Evolutionary conservation across 2,329 filamentous ascomycete species (phyloP), one percentile per base, ranked within the genome.

Genomic region (Penicillium sp.): DNA sequence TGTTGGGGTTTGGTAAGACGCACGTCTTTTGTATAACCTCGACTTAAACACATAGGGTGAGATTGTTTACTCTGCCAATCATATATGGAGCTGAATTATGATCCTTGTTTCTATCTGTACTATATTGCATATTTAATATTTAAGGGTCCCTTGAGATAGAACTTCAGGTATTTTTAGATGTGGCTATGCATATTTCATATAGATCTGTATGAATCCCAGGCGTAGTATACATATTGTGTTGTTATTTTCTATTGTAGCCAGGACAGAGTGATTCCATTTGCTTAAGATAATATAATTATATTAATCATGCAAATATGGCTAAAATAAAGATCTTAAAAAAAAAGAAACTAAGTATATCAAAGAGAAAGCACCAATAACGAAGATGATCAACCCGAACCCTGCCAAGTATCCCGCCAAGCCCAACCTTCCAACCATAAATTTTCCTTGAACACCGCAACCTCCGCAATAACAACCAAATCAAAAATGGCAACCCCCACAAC

Each of bases 341-440:
- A 41, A 8, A 41, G 38, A 7, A 15, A 33, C 4, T 31, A 31
- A 12, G 29, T 31, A 31, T 31, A 31, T 15, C 19, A 8, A 42
- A 15, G 15, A 12, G 29, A 37, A 17, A n/a, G 33, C 15, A 15
- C 15, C 9, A 10, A 10, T 5, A n/a, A 38, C 8, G 8, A 38
- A 10, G 35, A 45, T 45, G 35, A 45, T 45, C 23, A n/a, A 45
- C 9, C 23, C 23, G 8, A 43, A 43, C 19, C 6, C 21, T 45
- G 42, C 46, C 46, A 48, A 48, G 46, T 35, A 37, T 48, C 31
- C 29, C 31, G 46, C 46, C 46, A 48, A 48, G 46, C 46, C 46
- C 46, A 35, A 48, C 19, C 31, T n/a, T 10, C 31, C 19, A 47
- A 50, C 64, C 61, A 62, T 64, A 62, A 62, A 62, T 59, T 66